Percentiles rank a stretch among this genome's conserved stretches.
These are phyloP conservation scores for Raffaelea ambrosiae DNA, from an alignment of 2,329 filamentous ascomycete genomes.

Conservation along the genomic window DNA sequence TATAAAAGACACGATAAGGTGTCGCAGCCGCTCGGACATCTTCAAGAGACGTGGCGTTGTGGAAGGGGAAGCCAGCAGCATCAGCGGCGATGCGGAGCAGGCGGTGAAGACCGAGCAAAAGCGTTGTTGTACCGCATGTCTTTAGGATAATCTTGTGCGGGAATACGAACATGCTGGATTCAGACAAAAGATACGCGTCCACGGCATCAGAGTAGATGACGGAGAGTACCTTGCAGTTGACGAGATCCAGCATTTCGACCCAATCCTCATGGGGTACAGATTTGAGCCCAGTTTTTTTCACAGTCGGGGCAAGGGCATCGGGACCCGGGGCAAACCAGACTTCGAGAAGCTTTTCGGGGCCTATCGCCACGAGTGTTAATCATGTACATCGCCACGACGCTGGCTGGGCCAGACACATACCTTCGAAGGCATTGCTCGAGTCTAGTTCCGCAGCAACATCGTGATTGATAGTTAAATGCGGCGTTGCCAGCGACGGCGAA, in stretches of 20 bases:
- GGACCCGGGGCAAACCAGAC: constrained; percentile 92
- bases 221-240: constrained; percentile 97
- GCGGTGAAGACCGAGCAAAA: constrained; percentile 80
- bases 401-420: constrained; percentile 40
- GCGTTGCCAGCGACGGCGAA: constrained; percentile 74
- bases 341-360: constrained; percentile 94
- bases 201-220: constrained; percentile 88
- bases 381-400: too few species aligned
- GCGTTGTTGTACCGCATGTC: constrained; percentile 93
- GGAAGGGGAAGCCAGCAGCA: constrained; percentile 81
- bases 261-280: constrained; percentile 74
- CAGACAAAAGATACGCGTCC: constrained; percentile 92
- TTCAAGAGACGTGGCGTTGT: constrained; percentile 56
- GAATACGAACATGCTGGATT: constrained; percentile 99
- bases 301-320: constrained; percentile 59
- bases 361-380: too few species aligned
- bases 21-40: constrained; percentile 70
- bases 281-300: constrained; percentile 73
- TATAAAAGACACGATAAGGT: constrained; percentile 96
- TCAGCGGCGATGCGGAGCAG: constrained; percentile 86
- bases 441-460: constrained; percentile 89
- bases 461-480: constrained; percentile 93
- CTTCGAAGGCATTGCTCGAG: constrained; percentile 94
- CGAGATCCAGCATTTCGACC: constrained; percentile 95
- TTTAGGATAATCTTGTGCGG: constrained; percentile 99